A percentile compares a stretch with the other conserved stretches of the same genome.
Evolutionary conservation across 2,329 filamentous ascomycete genomes (phyloP).

Genomic region (Fusarium sp.): DNA sequence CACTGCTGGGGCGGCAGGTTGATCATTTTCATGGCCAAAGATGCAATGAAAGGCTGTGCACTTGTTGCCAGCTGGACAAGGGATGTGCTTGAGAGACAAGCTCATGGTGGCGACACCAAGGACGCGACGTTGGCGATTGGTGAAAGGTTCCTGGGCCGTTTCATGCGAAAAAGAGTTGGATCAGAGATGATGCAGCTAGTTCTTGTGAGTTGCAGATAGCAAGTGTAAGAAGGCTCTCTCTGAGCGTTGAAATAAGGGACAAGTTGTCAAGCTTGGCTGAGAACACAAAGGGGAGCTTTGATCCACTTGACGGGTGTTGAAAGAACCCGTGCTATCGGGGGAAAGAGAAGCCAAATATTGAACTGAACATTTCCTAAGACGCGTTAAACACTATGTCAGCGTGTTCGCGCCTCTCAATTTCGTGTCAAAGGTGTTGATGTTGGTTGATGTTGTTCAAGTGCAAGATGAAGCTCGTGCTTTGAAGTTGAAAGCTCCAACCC

Average conservation of each 20-base stretch:
- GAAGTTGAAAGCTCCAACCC: conserved; percentile 5
- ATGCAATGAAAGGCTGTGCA: conserved; percentile 65
- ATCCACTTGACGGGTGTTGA: conserved; percentile 16
- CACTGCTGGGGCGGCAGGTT: conserved; percentile 25
- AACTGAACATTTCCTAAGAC: neutral
- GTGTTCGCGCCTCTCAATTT: neutral
- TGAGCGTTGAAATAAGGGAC: conserved; percentile 14
- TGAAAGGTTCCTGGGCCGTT: neutral
- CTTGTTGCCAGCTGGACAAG: conserved; percentile 61
- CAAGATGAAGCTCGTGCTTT: conserved; percentile 4
- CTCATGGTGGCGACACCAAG: conserved; percentile 47
- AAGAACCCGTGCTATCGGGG: conserved; percentile 6
- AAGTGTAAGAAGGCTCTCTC: neutral
- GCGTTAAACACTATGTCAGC: neutral
- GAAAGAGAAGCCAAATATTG: neutral
- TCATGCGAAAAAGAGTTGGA: neutral
- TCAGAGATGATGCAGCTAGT: neutral
- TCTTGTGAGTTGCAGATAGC: neutral
- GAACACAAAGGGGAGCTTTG: conserved; percentile 12
- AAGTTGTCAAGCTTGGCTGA: conserved; percentile 11
- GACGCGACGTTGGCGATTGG: neutral
- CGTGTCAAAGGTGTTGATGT: neutral
- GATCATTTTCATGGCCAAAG: conserved; percentile 59
- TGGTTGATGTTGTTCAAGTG: neutral
- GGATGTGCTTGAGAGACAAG: conserved; percentile 60